These are phyloP conservation scores for Aspergillus viridinutans DNA, from an alignment of 2,329 filamentous ascomycete species.

Conservation along the genomic window DNA sequence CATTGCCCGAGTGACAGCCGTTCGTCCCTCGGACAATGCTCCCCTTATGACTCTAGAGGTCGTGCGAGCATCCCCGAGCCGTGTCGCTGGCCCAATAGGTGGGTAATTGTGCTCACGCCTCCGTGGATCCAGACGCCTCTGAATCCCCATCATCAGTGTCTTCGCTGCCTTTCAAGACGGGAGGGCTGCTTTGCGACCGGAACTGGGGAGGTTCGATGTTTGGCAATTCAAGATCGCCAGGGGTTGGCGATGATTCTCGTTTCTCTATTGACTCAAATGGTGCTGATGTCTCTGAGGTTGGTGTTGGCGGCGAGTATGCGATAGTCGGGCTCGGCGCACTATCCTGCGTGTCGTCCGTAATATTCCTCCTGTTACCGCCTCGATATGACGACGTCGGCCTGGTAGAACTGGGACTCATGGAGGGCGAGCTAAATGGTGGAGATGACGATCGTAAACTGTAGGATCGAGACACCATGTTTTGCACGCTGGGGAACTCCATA, in stretches of 20 bases:
- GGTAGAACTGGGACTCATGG: slow-evolving; percentile 36
- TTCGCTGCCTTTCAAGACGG: slow-evolving; percentile 19
- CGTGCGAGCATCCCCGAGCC: no score
- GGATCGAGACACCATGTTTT: slow-evolving; percentile 44
- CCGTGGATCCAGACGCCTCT: slow-evolving; percentile 1
- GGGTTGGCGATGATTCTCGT: not conserved
- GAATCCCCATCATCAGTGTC: slow-evolving; percentile 5
- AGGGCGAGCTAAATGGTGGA: slow-evolving; percentile 31
- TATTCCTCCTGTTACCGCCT: slow-evolving; percentile 25
- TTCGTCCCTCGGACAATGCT: not conserved
- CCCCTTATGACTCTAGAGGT: not conserved
- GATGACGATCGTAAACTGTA: slow-evolving; percentile 40
- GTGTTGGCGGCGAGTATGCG: slow-evolving; percentile 39
- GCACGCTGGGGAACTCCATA: slow-evolving; percentile 44
- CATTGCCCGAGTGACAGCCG: not conserved
- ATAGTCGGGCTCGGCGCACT: slow-evolving; percentile 27
- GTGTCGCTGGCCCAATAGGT: not conserved
- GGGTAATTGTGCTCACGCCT: slow-evolving; percentile 8
- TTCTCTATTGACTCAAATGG: slow-evolving; percentile 11
- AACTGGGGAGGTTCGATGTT: slow-evolving; percentile 20
- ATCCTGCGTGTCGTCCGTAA: slow-evolving; percentile 34
- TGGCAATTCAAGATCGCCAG: slow-evolving; percentile 16
- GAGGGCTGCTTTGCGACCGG: slow-evolving; percentile 31
- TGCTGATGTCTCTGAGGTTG: slow-evolving; percentile 27
- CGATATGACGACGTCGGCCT: slow-evolving; percentile 29